These are phyloP conservation scores for Amborella trichopoda DNA, from an alignment of 164 flowering plant genomes.

Conservation along the genomic window DNA sequence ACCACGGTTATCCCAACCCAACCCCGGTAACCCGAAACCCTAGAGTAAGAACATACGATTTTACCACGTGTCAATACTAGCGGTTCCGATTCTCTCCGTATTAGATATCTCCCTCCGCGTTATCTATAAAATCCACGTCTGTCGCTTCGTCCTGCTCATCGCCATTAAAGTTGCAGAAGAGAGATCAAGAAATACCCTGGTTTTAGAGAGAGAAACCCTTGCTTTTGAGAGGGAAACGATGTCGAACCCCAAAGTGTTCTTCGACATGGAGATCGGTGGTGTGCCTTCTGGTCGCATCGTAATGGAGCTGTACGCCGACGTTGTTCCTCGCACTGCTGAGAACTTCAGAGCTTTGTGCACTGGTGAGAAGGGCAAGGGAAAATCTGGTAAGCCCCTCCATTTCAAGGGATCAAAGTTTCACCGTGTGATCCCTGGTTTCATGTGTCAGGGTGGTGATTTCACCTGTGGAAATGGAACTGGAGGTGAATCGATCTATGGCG, in stretches of 20 bases:
- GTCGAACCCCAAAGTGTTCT: slow-evolving; percentile 71
- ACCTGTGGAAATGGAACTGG: slow-evolving; percentile 36
- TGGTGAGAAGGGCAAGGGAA: slow-evolving; percentile 54
- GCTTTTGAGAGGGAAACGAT: slow-evolving; percentile 1
- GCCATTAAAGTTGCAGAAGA: no score
- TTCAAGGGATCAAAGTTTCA: slow-evolving; percentile 28
- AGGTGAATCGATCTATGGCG: slow-evolving; percentile 36
- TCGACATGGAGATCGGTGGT: slow-evolving; percentile 66
- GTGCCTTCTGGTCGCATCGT: slow-evolving; percentile 51
- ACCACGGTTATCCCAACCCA: no score
- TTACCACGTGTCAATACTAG: no score
- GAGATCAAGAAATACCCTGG: no score
- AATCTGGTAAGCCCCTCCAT: slow-evolving; percentile 25
- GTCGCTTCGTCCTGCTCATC: no score
- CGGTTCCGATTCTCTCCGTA: no score
- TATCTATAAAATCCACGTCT: no score
- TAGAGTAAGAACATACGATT: no score
- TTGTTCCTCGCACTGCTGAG: slow-evolving; percentile 51
- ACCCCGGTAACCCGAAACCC: no score
- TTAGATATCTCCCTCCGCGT: no score
- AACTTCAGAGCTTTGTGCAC: slow-evolving; percentile 86
- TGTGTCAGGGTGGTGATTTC: slow-evolving; percentile 43
- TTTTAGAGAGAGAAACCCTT: not conserved
- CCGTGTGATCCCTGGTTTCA: slow-evolving; percentile 27
- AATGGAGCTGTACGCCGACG: slow-evolving; percentile 71